Evolutionary conservation across 768 basidiomycete species (phyloP).

Genomic region (Gymnopilus junonius): DNA sequence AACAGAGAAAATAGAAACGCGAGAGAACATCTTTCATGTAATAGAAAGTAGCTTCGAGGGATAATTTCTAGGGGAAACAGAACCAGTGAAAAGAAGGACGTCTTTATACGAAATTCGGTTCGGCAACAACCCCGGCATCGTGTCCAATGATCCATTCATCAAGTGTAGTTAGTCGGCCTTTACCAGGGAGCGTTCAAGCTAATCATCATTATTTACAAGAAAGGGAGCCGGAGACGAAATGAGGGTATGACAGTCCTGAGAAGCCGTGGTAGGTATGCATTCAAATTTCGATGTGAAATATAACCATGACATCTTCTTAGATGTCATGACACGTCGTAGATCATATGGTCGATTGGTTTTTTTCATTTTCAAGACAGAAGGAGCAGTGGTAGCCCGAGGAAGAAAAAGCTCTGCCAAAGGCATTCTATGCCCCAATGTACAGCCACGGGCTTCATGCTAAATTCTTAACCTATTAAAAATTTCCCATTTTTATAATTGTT

Average conservation of each 20-base stretch:
- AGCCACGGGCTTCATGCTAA: not conserved
- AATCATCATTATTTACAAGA: not conserved
- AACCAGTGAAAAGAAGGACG: not conserved
- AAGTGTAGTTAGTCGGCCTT: not conserved
- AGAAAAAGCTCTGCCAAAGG: not conserved
- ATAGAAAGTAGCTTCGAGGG: constrained; percentile 3
- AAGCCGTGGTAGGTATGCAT: not conserved
- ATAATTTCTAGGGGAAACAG: not conserved
- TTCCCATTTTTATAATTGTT: too few species aligned
- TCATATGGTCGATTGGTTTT: not conserved
- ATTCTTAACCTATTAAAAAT: too few species aligned
- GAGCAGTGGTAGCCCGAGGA: not conserved
- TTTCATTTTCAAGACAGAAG: not conserved
- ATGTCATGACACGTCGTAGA: not conserved
- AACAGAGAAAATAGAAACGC: constrained; percentile 17
- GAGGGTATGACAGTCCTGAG: constrained; percentile 1
- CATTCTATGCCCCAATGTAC: not conserved
- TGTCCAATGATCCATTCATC: not conserved
- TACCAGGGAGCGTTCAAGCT: not conserved
- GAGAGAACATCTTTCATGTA: constrained; percentile 15
- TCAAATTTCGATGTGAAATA: not conserved
- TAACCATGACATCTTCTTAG: not conserved
- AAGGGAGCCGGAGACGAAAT: not conserved
- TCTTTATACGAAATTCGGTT: constrained; percentile 5
- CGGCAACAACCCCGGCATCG: not conserved